These are phyloP conservation scores for Solanum medicagineum DNA, from an alignment of 257 asterid genomes.

Conservation along the genomic window DNA sequence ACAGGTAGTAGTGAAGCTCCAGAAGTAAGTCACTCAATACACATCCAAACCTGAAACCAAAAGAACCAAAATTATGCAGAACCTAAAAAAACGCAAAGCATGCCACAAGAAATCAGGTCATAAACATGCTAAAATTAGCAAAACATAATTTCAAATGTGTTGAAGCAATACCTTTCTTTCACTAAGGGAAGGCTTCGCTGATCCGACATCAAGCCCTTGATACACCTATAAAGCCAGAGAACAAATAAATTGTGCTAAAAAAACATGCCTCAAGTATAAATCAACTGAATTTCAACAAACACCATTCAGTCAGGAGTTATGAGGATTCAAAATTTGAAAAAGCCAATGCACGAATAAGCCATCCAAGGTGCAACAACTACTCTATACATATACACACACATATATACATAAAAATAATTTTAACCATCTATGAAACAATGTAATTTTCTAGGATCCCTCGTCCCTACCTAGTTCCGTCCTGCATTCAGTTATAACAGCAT, in stretches of 20 bases:
- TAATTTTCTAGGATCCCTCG: background rate
- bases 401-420: background rate
- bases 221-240: slow-evolving; percentile 40
- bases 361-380: background rate
- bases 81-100: background rate
- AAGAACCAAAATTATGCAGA: background rate
- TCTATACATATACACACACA: background rate
- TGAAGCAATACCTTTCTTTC: slow-evolving; percentile 53
- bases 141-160: background rate
- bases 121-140: background rate
- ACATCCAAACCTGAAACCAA: background rate
- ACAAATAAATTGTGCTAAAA: background rate
- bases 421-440: background rate
- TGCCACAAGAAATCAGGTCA: background rate
- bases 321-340: background rate
- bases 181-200: slow-evolving; percentile 69
- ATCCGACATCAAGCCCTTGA: slow-evolving; percentile 85
- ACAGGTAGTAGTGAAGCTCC: background rate
- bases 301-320: background rate
- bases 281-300: background rate
- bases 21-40: background rate
- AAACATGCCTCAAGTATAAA: background rate
- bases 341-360: no score
- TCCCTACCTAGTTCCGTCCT: background rate
- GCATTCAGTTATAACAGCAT: background rate